Evolutionary conservation across 352 stramenopile species (phyloP).

Genomic region (Pythium sukuiense): DNA sequence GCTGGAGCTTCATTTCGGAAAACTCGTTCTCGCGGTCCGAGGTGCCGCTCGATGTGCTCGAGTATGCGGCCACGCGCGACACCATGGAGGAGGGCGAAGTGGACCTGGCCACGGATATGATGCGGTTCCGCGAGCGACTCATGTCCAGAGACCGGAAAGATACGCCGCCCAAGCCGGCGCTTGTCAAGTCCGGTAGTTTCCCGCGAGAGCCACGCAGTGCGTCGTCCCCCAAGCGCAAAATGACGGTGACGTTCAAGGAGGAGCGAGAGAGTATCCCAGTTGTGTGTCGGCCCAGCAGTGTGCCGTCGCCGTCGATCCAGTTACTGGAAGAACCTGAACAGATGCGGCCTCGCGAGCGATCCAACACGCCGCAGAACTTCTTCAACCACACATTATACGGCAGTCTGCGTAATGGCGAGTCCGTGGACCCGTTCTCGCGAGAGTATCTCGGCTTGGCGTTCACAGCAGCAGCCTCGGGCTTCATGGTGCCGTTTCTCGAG

Average conservation of each 20-base stretch:
- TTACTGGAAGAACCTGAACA: slow-evolving; percentile 49
- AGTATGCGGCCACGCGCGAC: slow-evolving; percentile 43
- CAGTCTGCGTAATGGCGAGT: slow-evolving; percentile 52
- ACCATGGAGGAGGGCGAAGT: slow-evolving; percentile 25
- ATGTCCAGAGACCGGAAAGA: slow-evolving; percentile 3
- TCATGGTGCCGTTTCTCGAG: slow-evolving; percentile 65
- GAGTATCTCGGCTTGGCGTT: slow-evolving; percentile 65
- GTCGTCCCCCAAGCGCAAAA: slow-evolving; percentile 45
- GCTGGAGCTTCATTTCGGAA: slow-evolving; percentile 84
- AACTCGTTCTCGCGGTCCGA: slow-evolving; percentile 59
- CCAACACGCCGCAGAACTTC: slow-evolving; percentile 54
- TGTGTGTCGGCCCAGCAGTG: slow-evolving; percentile 54
- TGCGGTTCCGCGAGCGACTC: slow-evolving; percentile 25
- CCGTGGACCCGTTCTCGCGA: slow-evolving; percentile 57
- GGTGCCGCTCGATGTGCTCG: slow-evolving; percentile 39
- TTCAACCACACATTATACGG: slow-evolving; percentile 80
- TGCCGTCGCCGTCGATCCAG: slow-evolving; percentile 59
- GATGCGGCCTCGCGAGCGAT: slow-evolving; percentile 40
- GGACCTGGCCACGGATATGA: slow-evolving; percentile 28
- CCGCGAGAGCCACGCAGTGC: slow-evolving; percentile 23
- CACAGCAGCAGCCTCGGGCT: slow-evolving; percentile 52
- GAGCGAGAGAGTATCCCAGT: slow-evolving; percentile 51
- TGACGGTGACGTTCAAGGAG: slow-evolving; percentile 62
- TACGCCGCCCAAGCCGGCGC: slow-evolving; percentile 17
- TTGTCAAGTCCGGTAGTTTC: slow-evolving; percentile 6